These are phyloP conservation scores for Suaeda aralocaspica DNA, from an alignment of 148 eudicot species.

Conservation along the genomic window DNA sequence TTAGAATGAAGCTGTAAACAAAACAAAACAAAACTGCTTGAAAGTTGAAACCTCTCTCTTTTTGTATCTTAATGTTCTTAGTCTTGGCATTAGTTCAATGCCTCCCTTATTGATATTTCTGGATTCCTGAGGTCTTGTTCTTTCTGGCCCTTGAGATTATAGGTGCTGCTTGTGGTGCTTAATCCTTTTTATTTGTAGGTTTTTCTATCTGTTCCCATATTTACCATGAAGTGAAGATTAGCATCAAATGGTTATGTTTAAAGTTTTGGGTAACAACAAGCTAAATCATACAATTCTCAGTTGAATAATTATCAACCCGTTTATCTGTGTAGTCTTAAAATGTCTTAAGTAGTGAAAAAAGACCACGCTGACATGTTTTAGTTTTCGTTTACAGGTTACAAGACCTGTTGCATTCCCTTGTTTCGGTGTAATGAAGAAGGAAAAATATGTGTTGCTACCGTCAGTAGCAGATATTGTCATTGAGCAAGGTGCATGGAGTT, in stretches of 20 bases:
- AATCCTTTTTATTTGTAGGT: background rate
- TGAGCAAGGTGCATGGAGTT: constrained; percentile 64
- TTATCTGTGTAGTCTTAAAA: background rate
- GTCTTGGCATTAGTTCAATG: too few relatives aligned
- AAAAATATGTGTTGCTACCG: constrained; percentile 71
- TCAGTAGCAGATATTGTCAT: constrained; percentile 79
- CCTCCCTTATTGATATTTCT: too few relatives aligned
- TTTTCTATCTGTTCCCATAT: background rate
- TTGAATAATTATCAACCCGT: background rate
- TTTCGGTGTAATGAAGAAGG: constrained; percentile 76
- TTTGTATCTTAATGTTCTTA: too few relatives aligned
- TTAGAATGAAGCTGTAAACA: too few relatives aligned
- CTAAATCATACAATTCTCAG: background rate
- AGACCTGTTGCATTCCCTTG: constrained; percentile 77
- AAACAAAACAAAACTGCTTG: too few relatives aligned
- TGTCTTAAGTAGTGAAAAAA: background rate
- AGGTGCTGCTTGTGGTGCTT: background rate
- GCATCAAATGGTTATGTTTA: background rate
- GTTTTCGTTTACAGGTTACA: constrained; percentile 41
- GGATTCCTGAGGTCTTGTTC: too few relatives aligned
- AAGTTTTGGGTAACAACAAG: background rate
- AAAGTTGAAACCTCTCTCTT: too few relatives aligned
- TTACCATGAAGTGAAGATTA: background rate
- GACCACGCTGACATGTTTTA: constrained; percentile 2
- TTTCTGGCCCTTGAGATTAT: too few relatives aligned